A percentile compares a stretch with the other conserved stretches of the same genome.
These are phyloP conservation scores for Colletotrichum sp. DNA, from an alignment of 2,329 filamentous ascomycete genomes.

Conservation along the genomic window DNA sequence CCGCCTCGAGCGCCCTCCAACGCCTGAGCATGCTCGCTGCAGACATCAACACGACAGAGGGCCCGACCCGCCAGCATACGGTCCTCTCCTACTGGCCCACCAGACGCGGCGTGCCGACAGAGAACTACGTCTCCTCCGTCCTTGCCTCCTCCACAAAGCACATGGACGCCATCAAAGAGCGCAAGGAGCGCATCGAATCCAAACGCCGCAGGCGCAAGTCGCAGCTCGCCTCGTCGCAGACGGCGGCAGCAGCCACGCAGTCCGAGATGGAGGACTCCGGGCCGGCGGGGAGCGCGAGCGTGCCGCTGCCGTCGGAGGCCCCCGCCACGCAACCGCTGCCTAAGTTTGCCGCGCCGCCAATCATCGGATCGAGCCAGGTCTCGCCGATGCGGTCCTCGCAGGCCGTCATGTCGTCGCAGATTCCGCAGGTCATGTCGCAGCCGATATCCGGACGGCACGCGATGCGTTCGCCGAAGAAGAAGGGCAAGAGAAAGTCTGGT, in stretches of 20 bases:
- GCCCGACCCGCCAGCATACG: constrained; percentile 18
- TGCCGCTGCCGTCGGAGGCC: neutral
- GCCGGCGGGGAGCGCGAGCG: neutral
- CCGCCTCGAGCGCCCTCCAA: constrained; percentile 9
- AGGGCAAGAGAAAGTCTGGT: constrained; percentile 18
- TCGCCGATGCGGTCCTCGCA: constrained; percentile 5
- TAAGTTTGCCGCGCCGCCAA: neutral
- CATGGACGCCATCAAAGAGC: constrained; percentile 37
- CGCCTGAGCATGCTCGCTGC: constrained; percentile 20
- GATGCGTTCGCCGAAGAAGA: constrained; percentile 45
- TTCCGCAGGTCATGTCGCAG: constrained; percentile 47
- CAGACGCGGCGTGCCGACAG: constrained; percentile 37
- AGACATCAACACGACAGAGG: neutral
- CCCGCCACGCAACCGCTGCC: constrained; percentile 11
- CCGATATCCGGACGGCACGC: constrained; percentile 52
- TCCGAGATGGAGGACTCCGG: constrained; percentile 13
- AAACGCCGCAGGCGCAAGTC: constrained; percentile 16
- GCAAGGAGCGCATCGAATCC: constrained; percentile 34
- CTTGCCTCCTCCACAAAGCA: constrained; percentile 38
- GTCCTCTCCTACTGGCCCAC: constrained; percentile 45
- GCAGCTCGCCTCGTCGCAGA: constrained; percentile 7
- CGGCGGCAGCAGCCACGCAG: neutral
- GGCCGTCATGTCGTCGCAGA: constrained; percentile 24
- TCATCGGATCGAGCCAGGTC: constrained; percentile 11
- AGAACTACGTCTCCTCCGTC: constrained; percentile 44